Evolutionary conservation across 768 basidiomycete species (phyloP), one percentile per base, ranked within the genome.

Genomic region (Mycena pura): DNA sequence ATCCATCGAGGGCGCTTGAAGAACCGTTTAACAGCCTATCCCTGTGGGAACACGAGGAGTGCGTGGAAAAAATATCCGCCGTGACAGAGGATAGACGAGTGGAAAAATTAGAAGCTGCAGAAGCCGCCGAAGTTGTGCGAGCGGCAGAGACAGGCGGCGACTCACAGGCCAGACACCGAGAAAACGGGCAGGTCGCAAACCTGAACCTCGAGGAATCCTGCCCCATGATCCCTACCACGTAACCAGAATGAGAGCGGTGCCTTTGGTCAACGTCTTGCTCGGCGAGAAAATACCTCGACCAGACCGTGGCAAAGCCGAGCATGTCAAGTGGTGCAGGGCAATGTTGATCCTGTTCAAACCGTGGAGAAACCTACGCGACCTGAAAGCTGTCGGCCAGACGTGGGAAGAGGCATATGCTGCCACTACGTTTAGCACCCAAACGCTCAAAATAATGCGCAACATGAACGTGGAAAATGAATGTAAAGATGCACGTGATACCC

Each of bases 401-500:
- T 57, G 55, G 55, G 8, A 4, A 2, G 45, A 36, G 17, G 55
- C 45, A 3, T 57, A 28, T 27, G 14, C 9, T 0, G 17, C 15
- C 2, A 28, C 34, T 6, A 13, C n/a, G 7, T 57, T 57, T 29
- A 10, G n/a, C 5, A 13, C 24, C 9, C 14, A 46, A 0, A 10
- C 19, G 25, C 4, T 11, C 24, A 3, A 3, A 1, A 48, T 48
- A 6, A 57, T 57, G 45, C 6, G 6, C 2, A 47, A 57, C n/a
- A 27, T 57, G 27, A 47, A 57, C 17, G 43, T 57, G 27, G 55
- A 57, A 14, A 57, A 57, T 17, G 45, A 57, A 15, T 57, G 55
- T 22, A 32, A 57, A 24, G 55, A 57, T 11, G 55, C 55, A 2
- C 24, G 46, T 3, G 55, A 57, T 31, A 15, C 3, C 3, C n/a